A percentile compares a stretch with the other conserved stretches of the same genome.
These are phyloP conservation scores for Flammula alnicola DNA, from an alignment of 1,284 basidiomycete species.

Conservation along the genomic window DNA sequence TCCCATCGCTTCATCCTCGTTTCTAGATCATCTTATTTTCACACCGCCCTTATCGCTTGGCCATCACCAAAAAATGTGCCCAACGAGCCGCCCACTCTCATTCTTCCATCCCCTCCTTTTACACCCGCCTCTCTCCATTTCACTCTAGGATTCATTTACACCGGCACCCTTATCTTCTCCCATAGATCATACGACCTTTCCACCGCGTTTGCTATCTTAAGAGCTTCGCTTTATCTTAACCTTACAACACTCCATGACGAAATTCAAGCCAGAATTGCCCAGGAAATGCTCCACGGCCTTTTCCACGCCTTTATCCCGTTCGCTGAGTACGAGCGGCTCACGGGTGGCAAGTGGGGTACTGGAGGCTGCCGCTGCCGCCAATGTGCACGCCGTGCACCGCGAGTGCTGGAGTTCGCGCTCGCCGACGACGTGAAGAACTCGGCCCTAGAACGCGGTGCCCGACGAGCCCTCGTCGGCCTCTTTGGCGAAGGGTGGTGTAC, in stretches of 20 bases:
- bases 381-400: slow-evolving; percentile 76
- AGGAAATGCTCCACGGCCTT: slow-evolving; percentile 89
- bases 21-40: slow-evolving; percentile 89
- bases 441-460: slow-evolving; percentile 71
- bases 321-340: slow-evolving; percentile 73
- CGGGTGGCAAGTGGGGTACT: slow-evolving; percentile 73
- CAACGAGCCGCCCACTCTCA: slow-evolving; percentile 59
- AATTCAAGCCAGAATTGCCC: slow-evolving; percentile 79
- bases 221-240: slow-evolving; percentile 82
- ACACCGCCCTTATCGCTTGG: slow-evolving; percentile 70
- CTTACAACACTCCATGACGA: slow-evolving; percentile 80
- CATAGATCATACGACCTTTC: slow-evolving; percentile 92
- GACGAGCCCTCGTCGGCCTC: slow-evolving; percentile 75
- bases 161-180: slow-evolving; percentile 92
- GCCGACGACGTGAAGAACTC: slow-evolving; percentile 76
- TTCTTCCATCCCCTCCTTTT: slow-evolving; percentile 90
- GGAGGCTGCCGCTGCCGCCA: slow-evolving; percentile 82
- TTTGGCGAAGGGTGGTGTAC: slow-evolving; percentile 89
- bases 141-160: slow-evolving; percentile 92
- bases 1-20: slow-evolving; percentile 93
- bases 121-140: slow-evolving; percentile 95
- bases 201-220: slow-evolving; percentile 90
- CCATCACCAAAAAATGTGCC: slow-evolving; percentile 35
- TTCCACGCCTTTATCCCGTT: slow-evolving; percentile 83
- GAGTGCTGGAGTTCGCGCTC: slow-evolving; percentile 81